Evolutionary conservation across 106 monocot species (phyloP).

Genomic region (Platanthera guangdongensis): DNA sequence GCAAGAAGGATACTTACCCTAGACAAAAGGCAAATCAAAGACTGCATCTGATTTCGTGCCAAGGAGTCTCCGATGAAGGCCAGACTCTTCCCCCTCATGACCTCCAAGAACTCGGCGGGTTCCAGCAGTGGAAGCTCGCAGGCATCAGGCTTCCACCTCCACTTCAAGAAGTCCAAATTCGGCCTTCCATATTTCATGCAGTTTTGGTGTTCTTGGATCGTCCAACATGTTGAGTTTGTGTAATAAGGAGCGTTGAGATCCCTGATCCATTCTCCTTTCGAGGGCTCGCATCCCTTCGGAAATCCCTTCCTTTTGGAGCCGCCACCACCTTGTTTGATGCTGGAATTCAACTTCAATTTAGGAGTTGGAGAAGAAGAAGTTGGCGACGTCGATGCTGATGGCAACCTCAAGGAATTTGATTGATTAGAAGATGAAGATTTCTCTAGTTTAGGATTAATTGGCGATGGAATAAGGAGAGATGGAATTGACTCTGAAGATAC

Average conservation of each 20-base stretch:
- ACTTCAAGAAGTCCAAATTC: slow-evolving; percentile 4
- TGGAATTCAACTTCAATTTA: neutral
- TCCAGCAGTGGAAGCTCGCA: slow-evolving; percentile 9
- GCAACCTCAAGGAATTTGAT: neutral
- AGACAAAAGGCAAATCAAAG: slow-evolving; percentile 9
- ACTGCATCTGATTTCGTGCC: slow-evolving; percentile 15
- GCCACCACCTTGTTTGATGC: no score
- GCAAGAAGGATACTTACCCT: neutral
- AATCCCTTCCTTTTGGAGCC: neutral
- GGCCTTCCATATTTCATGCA: slow-evolving; percentile 20
- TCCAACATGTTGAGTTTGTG: slow-evolving; percentile 14
- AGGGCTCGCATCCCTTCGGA: neutral
- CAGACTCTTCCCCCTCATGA: slow-evolving; percentile 7
- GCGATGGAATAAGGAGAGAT: neutral
- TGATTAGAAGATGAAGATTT: neutral
- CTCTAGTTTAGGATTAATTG: neutral
- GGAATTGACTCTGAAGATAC: neutral
- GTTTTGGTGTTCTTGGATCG: slow-evolving; percentile 14
- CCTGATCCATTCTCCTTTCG: slow-evolving; percentile 9
- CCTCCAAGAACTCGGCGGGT: slow-evolving; percentile 5
- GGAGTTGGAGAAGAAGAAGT: neutral
- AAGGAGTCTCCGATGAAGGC: slow-evolving; percentile 15
- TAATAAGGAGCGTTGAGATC: slow-evolving; percentile 12
- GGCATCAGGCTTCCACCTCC: slow-evolving; percentile 16
- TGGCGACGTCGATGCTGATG: neutral